Evolutionary conservation across 2,329 filamentous ascomycete species (phyloP), one percentile per base, ranked within the genome.

Genomic region (Claviceps maximensis): DNA sequence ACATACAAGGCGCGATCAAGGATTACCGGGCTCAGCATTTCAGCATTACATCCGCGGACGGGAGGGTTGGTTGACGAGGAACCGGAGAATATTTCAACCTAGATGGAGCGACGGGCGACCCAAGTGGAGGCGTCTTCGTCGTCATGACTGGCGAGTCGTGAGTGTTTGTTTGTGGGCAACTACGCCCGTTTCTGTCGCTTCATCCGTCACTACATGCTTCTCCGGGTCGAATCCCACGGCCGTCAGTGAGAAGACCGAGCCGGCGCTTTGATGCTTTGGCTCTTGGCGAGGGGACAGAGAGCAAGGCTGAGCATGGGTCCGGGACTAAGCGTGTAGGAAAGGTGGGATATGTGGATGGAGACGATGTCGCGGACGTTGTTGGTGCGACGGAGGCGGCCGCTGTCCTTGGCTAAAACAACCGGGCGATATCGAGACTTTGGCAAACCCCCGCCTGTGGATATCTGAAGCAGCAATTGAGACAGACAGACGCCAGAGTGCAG

Each of bases 341-440:
- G 33, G 33, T 27, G 47, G 47, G 17, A 38, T 47, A 19, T 19
- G 3, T 29, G 50, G 23, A 31, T 36, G 49, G 25, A 17, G 2
- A 27, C 33, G 49, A 27, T 44, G 49, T 42, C 3, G 41, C 25
- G 40, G 15, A 36, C 36, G 27, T 46, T 19, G 27, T 38, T 51
- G 49, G 50, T 51, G 50, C 44, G 44, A 52, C 50, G 19, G 31
- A 33, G 50, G 49, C 47, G 47, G 48, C 21, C n/a, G 36, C 47
- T 19, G 5, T 40, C 5, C 12, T 17, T 25, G 33, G 19, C 49
- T 17, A 38, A 38, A 38, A 38, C 36, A 36, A 17, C 19, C 47
- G 27, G 29, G 21, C 9, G 46, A 9, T 21, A 40, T 29, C 45
- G 42, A 31, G 29, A 31, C 29, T 33, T 33, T 8, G 31, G 7